Base-by-base conservation (phyloP, 1,139 yeast species). In the Hemisphaericaspora xylanilytica region DNA sequence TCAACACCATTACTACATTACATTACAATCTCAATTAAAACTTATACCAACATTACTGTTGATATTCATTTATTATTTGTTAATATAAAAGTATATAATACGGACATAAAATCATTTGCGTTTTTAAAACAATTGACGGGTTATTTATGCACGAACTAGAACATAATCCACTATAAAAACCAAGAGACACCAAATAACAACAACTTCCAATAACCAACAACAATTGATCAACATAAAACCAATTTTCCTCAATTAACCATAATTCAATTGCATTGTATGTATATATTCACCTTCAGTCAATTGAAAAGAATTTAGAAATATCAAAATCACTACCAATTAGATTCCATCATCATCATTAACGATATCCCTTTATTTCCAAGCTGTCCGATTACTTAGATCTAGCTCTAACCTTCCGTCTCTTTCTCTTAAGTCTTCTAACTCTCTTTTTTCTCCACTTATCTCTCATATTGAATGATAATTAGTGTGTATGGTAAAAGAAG, bases 341-440 rank as follows among this genome's bases (percentile, higher is more conserved):
- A n/a, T 15, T n/a, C 21, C 10, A 29, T 17, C 21, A 29, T 17
- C 15, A 29, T 22, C 26, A 8, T 22, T 22, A 24, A 24, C 11
- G 8, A 12, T 12, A 25, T 4, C n/a, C 14, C 28, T 12, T 24
- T 24, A 24, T 17, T 24, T n/a, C n/a, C 25, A n/a, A 27, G 22
- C 31, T 63, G 75, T 72, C 78, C 82, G 85, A 78, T 83, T 83
- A 85, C 83, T 85, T 85, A 80, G 92, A 84, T 87, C 97, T 87
- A 76, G 97, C 97, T 86, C 97, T 86, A 66, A 89, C 96, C 95
- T 88, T 88, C 95, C 97, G 95, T 85, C 97, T 85, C 95, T 89
- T 89, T 84, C 96, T 86, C 85, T 89, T 89, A 71, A 89, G 87
- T 87, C 96, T 87, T 87, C 97, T 88, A 77, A 85, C 95, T 88